Base-by-base conservation (phyloP, 1,139 yeast species). In the Pichia sp. region DNA sequence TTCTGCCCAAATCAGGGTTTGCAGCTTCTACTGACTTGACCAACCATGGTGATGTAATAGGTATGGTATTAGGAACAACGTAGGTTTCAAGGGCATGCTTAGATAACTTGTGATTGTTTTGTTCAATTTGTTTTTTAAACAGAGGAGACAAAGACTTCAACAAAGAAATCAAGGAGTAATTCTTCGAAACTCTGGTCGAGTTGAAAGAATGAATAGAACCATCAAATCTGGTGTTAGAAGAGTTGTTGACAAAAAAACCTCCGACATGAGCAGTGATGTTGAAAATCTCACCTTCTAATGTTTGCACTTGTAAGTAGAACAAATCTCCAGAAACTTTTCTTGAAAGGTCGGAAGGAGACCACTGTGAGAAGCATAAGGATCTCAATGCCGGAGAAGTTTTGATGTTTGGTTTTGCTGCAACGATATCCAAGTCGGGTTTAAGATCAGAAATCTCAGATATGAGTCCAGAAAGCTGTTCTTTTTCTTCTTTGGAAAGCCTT, bases 181-280 rank as follows among this genome's bases (percentile, higher is more conserved):
- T 67, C 51, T 71, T 69, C 56, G 68, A 66, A 30, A 67, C 66
- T 45, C 66, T 66, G 60, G 70, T 66, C 61, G 61, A 48, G 9
- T 57, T 46, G 4, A 41, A 31, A 12, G 34, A 34, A 16, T 34
- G 37, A 16, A 50, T 19, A 10, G 57, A 52, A 12, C 49, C 47
- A 51, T 57, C 52, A 69, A 90, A 90, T 63, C 74, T 80, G 44
- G 79, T 75, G 36, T 79, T 74, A 5, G 95, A 77, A 23, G 85
- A 83, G 60, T 75, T 82, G 72, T 85, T 86, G 45, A 89, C 82
- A 63, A 71, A 87, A 67, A 88, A 93, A 0, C 99, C 99, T 31
- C 84, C 69, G 47, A 81, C 75, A 55, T 84, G 82, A 58, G 91
- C 83, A 18, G 97, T 89, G 61, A 93, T 80, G 63, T 87, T 86